A percentile compares a stretch with the other conserved stretches of the same genome.
These are phyloP conservation scores for Aspergillus coremiiformis DNA, from an alignment of 495 filamentous ascomycete genomes.

Conservation along the genomic window DNA sequence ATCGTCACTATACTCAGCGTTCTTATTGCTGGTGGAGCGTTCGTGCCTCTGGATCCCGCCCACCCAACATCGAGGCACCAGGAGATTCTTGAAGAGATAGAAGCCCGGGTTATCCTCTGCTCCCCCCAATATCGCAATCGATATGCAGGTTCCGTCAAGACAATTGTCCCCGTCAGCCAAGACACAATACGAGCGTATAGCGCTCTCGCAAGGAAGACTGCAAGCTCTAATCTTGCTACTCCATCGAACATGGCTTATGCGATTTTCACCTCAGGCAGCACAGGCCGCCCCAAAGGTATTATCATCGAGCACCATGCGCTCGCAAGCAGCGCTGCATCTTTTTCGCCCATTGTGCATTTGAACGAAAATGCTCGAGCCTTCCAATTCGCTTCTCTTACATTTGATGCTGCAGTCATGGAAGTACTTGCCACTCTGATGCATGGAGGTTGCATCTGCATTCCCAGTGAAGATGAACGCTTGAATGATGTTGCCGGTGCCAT, in stretches of 20 bases:
- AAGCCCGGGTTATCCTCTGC: constrained; percentile 34
- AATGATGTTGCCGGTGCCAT: constrained; percentile 45
- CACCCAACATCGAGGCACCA: constrained; percentile 44
- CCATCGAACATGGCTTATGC: constrained; percentile 34
- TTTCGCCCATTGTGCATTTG: constrained; percentile 27
- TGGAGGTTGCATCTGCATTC: constrained; percentile 58
- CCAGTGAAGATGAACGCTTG: constrained; percentile 48
- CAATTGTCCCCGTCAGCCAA: constrained; percentile 32
- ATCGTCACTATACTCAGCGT: constrained; percentile 46
- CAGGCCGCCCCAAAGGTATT: constrained; percentile 50
- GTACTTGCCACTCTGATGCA: constrained; percentile 42
- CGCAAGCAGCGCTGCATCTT: constrained; percentile 40
- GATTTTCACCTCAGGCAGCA: constrained; percentile 48
- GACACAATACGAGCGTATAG: constrained; percentile 30
- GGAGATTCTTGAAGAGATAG: constrained; percentile 35
- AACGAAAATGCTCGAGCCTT: constrained; percentile 35
- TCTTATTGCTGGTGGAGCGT: constrained; percentile 50
- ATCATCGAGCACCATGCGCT: constrained; percentile 42
- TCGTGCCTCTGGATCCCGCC: constrained; percentile 51
- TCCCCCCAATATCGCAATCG: constrained; percentile 24
- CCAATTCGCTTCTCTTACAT: constrained; percentile 50
- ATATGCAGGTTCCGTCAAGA: constrained; percentile 23
- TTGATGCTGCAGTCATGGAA: constrained; percentile 48
- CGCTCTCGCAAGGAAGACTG: constrained; percentile 9
- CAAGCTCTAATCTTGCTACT: constrained; percentile 1